Percentiles rank a stretch among this genome's conserved stretches.
Conservation (phyloP, 2,329 filamentous ascomycete species). For the Fusarium beomiforme region DNA sequence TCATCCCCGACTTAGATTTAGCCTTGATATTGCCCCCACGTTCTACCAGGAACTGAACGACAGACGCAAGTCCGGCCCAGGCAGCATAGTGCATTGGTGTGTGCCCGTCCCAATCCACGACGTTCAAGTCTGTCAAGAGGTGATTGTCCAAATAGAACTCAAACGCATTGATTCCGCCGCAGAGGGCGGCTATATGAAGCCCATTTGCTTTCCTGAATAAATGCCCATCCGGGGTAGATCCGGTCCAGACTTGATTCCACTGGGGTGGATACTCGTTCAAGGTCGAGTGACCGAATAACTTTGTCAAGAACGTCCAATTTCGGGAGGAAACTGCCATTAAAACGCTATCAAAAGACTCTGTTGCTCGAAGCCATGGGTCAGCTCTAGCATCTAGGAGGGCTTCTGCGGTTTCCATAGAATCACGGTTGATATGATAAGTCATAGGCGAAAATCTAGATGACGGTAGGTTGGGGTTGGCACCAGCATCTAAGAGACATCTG, state of each 20-base stretch:
- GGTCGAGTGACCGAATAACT: background rate
- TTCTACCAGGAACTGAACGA: background rate
- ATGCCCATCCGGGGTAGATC: too few species aligned
- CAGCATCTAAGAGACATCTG: background rate
- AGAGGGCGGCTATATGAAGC: background rate
- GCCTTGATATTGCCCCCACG: slow-evolving; percentile 4
- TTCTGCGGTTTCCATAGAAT: background rate
- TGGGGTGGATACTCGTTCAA: background rate
- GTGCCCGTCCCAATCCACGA: background rate
- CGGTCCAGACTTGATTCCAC: background rate
- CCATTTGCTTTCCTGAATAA: too few species aligned
- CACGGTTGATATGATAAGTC: background rate
- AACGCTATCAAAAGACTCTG: background rate
- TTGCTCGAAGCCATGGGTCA: background rate
- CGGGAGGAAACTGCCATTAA: background rate
- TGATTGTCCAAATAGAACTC: background rate
- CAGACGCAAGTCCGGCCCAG: accelerated
- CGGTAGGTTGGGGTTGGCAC: background rate
- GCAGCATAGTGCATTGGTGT: slow-evolving; percentile 16
- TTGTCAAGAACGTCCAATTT: background rate
- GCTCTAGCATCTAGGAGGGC: slow-evolving; percentile 1
- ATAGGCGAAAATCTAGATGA: background rate
- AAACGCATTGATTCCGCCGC: background rate
- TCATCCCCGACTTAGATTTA: background rate
- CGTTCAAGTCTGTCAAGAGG: background rate